Evolutionary conservation across 2,329 filamentous ascomycete species (phyloP).

Genomic region (Calonectria henricotiae): DNA sequence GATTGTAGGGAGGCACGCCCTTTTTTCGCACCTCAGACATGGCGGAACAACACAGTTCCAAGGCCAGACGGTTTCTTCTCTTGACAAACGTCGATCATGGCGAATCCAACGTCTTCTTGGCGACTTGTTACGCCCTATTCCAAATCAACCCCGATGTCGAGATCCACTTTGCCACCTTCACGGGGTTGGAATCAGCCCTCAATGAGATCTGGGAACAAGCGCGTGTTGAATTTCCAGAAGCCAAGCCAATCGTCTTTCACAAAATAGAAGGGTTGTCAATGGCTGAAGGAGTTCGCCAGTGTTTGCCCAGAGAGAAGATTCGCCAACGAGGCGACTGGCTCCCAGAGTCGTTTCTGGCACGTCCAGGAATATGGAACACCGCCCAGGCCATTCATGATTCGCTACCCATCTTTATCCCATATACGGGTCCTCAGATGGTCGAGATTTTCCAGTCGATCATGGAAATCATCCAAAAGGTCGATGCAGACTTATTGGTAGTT

Average conservation of each 20-base stretch:
- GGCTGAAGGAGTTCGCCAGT: constrained; percentile 35
- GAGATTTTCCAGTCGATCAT: constrained; percentile 59
- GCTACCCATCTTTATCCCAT: constrained; percentile 44
- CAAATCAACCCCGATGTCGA: constrained; percentile 56
- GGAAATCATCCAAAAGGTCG: constrained; percentile 58
- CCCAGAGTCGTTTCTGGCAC: constrained; percentile 32
- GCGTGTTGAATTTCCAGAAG: background rate
- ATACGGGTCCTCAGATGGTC: constrained; percentile 58
- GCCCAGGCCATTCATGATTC: constrained; percentile 57
- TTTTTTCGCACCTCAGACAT: background rate
- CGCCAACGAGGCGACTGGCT: constrained; percentile 1
- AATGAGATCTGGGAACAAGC: constrained; percentile 36
- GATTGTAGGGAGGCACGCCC: background rate
- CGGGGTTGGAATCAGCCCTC: constrained; percentile 51
- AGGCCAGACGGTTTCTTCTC: constrained; percentile 55
- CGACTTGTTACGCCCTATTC: constrained; percentile 61
- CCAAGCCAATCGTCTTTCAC: constrained; percentile 53
- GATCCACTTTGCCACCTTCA: constrained; percentile 65
- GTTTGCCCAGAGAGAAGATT: constrained; percentile 7
- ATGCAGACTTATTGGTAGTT: constrained; percentile 61
- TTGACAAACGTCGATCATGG: constrained; percentile 65
- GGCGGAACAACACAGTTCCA: background rate
- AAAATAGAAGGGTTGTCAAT: constrained; percentile 46
- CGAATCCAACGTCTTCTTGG: constrained; percentile 65
- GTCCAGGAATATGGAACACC: constrained; percentile 42